Evolutionary conservation across 1,284 basidiomycete species (phyloP).

Genomic region (Pseudozyma sp.): DNA sequence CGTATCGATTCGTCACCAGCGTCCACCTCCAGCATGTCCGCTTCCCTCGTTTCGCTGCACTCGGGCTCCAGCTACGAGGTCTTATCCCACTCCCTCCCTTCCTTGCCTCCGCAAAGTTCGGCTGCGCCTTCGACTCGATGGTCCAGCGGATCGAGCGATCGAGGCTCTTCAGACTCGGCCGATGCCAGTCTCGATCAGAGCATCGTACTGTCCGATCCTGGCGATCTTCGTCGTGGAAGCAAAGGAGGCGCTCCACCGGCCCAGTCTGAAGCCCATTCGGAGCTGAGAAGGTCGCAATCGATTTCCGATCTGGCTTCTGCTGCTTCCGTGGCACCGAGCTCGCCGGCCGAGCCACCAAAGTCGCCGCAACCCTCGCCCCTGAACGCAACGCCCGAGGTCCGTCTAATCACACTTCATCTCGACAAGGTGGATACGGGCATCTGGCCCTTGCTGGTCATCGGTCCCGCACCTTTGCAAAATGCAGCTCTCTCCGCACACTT

Average conservation of each 20-base stretch:
- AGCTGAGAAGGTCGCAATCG: slow-evolving; percentile 26
- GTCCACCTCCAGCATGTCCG: slow-evolving; percentile 40
- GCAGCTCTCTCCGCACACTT: slow-evolving; percentile 15
- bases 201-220: slow-evolving; percentile 44
- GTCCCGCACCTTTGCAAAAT: slow-evolving; percentile 43
- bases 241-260: not conserved
- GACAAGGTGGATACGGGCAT: slow-evolving; percentile 54
- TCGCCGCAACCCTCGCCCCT: not conserved
- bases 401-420: slow-evolving; percentile 50
- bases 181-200: slow-evolving; percentile 37
- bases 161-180: slow-evolving; percentile 46
- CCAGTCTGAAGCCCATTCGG: not conserved
- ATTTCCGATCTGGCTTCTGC: slow-evolving; percentile 17
- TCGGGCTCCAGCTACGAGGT: slow-evolving; percentile 53
- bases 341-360: not conserved
- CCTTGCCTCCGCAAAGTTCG: slow-evolving; percentile 12
- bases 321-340: not conserved
- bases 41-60: slow-evolving; percentile 33
- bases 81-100: slow-evolving; percentile 21
- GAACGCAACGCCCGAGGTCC: slow-evolving; percentile 31
- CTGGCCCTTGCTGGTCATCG: slow-evolving; percentile 50
- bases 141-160: slow-evolving; percentile 52
- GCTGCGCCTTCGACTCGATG: slow-evolving; percentile 28
- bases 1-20: slow-evolving; percentile 28
- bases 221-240: slow-evolving; percentile 15